Percentiles rank a stretch among this genome's conserved stretches.
phyloP scores from a whole-genome alignment of 2,329 filamentous ascomycete species.

The Aspergillus sp. region DNA sequence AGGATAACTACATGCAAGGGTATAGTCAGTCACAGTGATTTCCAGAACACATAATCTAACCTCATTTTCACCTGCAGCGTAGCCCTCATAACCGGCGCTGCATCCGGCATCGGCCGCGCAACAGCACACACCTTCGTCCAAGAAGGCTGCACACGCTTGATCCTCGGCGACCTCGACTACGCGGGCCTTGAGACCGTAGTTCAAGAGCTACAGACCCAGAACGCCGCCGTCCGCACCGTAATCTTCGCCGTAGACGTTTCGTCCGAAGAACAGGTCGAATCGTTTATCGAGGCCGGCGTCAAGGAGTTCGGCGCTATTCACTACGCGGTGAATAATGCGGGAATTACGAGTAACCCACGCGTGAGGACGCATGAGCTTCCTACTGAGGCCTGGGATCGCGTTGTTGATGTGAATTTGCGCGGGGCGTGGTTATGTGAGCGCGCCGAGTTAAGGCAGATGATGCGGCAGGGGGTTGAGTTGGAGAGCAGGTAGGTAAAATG shows the following conservation, averaged over 20 bases:
- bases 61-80: background rate
- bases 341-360: conserved; percentile 11
- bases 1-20: no score
- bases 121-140: conserved; percentile 15
- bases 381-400: background rate
- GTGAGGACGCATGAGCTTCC: conserved; percentile 4
- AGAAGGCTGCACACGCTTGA: conserved; percentile 12
- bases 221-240: background rate
- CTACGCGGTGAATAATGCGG: conserved; percentile 16
- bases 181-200: background rate
- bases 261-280: conserved; percentile 1
- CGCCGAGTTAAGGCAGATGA: conserved; percentile 8
- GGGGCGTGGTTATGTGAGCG: conserved; percentile 12
- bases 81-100: conserved; percentile 19
- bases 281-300: background rate
- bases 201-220: background rate
- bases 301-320: conserved; percentile 7
- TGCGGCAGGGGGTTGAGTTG: conserved; percentile 2
- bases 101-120: conserved; percentile 18
- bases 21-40: no score
- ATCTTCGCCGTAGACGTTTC: conserved; percentile 8
- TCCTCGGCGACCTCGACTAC: conserved; percentile 7
- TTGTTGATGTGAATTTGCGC: conserved; percentile 9
- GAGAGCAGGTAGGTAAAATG: background rate
- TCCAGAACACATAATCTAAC: no score